Conservation (phyloP, 768 basidiomycete genomes). For the Sistotremastrum niveocremeum region DNA sequence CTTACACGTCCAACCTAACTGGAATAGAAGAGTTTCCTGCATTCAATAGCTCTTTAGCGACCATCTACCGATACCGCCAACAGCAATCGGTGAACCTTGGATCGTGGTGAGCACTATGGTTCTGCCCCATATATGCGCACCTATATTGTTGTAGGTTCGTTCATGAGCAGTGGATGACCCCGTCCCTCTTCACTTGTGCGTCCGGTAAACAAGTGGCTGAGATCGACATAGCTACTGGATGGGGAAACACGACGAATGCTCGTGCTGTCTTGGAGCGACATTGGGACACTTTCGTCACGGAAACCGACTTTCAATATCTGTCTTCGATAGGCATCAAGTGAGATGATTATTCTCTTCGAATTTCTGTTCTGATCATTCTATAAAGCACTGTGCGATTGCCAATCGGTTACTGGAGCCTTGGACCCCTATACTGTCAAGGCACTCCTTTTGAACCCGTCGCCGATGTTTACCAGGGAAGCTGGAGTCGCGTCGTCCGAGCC, state of each 20-base stretch:
- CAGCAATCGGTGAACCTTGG: slow-evolving; percentile 55
- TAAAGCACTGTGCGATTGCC: slow-evolving; percentile 35
- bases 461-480: slow-evolving; percentile 32
- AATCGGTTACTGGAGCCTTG: slow-evolving; percentile 38
- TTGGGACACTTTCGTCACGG: slow-evolving; percentile 62
- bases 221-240: slow-evolving; percentile 54
- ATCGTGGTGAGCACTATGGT: slow-evolving; percentile 30
- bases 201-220: slow-evolving; percentile 37
- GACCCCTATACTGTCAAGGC: slow-evolving; percentile 22
- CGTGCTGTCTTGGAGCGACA: slow-evolving; percentile 33
- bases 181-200: slow-evolving; percentile 49
- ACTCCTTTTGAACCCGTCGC: slow-evolving; percentile 26
- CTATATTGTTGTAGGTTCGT: slow-evolving; percentile 38
- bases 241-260: slow-evolving; percentile 30
- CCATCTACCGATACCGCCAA: slow-evolving; percentile 45
- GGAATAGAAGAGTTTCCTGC: slow-evolving; percentile 28
- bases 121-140: not conserved
- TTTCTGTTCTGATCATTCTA: too few species aligned
- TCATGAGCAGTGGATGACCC: slow-evolving; percentile 64
- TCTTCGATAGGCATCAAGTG: slow-evolving; percentile 38
- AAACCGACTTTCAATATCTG: slow-evolving; percentile 54
- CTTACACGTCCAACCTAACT: slow-evolving; percentile 12
- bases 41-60: slow-evolving; percentile 35
- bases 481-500: slow-evolving; percentile 28
- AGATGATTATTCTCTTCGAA: too few species aligned